Percentiles rank a stretch among this genome's conserved stretches.
Conservation (phyloP, 306 rosid genomes). For the Malus sieversii region DNA sequence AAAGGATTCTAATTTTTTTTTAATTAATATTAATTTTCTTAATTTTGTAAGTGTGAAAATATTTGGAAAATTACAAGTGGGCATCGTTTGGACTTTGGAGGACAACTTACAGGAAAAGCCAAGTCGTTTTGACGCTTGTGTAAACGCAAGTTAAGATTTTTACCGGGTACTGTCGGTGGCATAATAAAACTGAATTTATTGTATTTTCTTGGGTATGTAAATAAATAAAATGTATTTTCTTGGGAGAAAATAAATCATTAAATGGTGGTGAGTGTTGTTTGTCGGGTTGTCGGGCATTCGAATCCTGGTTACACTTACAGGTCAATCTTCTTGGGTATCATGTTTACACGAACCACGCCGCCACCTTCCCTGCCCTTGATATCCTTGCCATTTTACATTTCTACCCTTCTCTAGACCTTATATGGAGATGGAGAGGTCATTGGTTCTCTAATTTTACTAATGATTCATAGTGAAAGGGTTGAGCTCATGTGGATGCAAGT, state of each 20-base stretch:
- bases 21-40: background rate
- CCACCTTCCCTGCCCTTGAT: background rate
- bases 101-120: background rate
- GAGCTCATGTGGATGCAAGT: background rate
- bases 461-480: background rate
- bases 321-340: constrained; percentile 23
- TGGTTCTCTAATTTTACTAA: background rate
- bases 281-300: constrained; percentile 50
- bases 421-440: background rate
- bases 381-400: background rate
- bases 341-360: constrained; percentile 18
- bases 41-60: background rate
- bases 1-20: background rate
- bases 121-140: background rate
- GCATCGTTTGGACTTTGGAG: background rate
- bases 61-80: background rate
- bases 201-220: background rate
- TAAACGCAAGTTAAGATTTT: background rate
- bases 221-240: background rate
- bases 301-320: constrained; percentile 31
- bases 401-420: background rate
- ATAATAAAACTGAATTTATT: background rate
- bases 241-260: background rate
- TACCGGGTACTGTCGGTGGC: constrained; percentile 43
- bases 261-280: constrained; percentile 21